Evolutionary conservation across 1,284 basidiomycete species (phyloP).

Genomic region (Trichosporon sp.): DNA sequence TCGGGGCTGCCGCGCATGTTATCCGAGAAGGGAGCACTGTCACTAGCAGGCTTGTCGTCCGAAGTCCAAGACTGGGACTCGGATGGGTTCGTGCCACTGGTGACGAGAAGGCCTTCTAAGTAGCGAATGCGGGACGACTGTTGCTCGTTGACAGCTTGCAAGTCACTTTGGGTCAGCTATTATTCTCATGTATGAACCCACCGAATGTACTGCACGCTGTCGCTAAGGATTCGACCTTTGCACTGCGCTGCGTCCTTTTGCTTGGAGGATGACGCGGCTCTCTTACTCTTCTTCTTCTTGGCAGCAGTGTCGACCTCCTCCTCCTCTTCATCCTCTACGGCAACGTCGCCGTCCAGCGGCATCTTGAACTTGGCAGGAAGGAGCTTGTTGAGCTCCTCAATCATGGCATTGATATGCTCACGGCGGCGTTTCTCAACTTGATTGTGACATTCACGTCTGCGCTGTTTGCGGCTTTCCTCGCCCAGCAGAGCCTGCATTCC

Average conservation of each 20-base stretch:
- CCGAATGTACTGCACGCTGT: conserved; percentile 52
- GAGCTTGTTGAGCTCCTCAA: conserved; percentile 51
- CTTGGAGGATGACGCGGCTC: conserved; percentile 40
- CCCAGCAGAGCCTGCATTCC: conserved; percentile 32
- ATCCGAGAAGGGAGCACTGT: conserved; percentile 20
- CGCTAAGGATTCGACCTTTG: conserved; percentile 49
- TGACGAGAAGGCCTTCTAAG: conserved; percentile 41
- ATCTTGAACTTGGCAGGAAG: conserved; percentile 41
- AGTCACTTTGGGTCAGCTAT: conserved; percentile 34
- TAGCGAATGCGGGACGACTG: conserved; percentile 46
- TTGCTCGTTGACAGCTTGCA: conserved; percentile 41
- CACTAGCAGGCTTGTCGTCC: not conserved
- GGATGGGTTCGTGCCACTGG: conserved; percentile 25
- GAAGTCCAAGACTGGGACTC: conserved; percentile 22
- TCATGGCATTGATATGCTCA: conserved; percentile 56
- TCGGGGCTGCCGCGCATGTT: conserved; percentile 46
- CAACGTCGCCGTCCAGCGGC: conserved; percentile 41
- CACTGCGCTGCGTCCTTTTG: conserved; percentile 50
- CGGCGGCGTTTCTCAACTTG: conserved; percentile 54
- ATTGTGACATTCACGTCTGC: conserved; percentile 54
- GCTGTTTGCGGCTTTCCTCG: conserved; percentile 48
- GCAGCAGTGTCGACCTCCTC: conserved; percentile 38
- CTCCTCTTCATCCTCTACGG: conserved; percentile 46
- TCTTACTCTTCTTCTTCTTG: conserved; percentile 49
- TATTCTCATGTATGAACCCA: conserved; percentile 26